Evolutionary conservation across 805 yeast species (phyloP), one percentile per base, ranked within the genome.

Genomic region (Lipomyces sp.): DNA sequence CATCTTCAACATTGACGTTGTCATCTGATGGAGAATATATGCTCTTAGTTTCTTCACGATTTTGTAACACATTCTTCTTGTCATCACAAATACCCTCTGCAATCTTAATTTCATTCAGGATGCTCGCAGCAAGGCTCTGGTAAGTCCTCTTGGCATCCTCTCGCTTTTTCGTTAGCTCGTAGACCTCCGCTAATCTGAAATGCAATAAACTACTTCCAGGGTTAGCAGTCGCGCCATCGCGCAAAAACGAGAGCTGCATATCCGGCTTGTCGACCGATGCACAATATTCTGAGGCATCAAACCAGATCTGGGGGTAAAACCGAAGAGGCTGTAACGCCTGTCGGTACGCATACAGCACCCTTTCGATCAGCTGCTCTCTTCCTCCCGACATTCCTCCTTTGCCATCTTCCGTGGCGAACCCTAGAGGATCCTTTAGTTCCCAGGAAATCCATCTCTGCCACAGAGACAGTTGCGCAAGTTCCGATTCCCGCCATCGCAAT

Each of bases 371-470:
- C 4, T 77, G 73, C 10, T 82, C 85, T 33, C 53, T 45, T 7
- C 68, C 68, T 15, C 64, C 63, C 6, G 61, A 55, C 60, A 66
- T 59, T 5, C 64, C 67, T 32, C 67, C 56, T 37, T 64, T 64
- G 5, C 66, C 62, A 33, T 69, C 69, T 29, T 72, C 75, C 54
- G 84, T 85, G 5, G 83, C 80, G 30, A 90, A 76, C 32, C 85
- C 86, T 67, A 93, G 76, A 56, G 87, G 88, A 76, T 95, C 93
- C 55, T 80, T 79, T 70, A 82, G 83, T 74, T 95, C 98, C 86
- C 95, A 90, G 7, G 82, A 82, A 42, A 92, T 83, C 97, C 97
- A 91, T 15, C 81, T 78, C 56, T 82, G 77, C 95, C 96, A 92
- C 30, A 81, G 76, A 1, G 76, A 76, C 29, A 88, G 72, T 75